Conservation (phyloP, 208 protist species). For the Kentomonas sorsogonicus region DNA sequence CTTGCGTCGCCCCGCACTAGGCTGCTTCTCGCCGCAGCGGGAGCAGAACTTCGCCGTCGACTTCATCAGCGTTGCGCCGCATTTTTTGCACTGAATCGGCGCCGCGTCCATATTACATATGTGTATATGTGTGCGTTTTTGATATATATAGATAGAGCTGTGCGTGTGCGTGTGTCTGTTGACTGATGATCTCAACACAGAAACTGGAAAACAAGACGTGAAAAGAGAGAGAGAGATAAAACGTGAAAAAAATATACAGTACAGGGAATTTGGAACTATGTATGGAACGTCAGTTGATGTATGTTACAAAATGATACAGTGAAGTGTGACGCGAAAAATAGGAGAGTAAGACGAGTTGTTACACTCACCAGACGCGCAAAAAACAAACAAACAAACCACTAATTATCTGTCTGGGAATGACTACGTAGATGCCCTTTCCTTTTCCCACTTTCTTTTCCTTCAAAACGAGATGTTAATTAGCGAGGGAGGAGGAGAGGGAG, state of each 20-base stretch:
- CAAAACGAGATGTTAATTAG: background rate
- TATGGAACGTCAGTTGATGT: too few relatives aligned
- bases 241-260: background rate
- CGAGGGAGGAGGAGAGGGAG: background rate
- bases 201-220: background rate
- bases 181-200: too few relatives aligned
- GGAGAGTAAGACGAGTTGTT: too few relatives aligned
- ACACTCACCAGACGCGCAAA: background rate
- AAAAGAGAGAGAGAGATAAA: background rate
- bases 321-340: too few relatives aligned
- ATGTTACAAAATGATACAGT: too few relatives aligned
- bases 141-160: slow-evolving; percentile 6
- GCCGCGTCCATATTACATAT: too few relatives aligned
- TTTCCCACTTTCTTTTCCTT: background rate
- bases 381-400: background rate
- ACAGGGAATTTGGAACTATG: too few relatives aligned
- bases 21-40: slow-evolving; percentile 68
- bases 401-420: background rate
- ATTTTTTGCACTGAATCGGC: slow-evolving; percentile 60
- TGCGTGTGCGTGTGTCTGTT: background rate
- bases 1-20: too few relatives aligned
- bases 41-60: slow-evolving; percentile 75
- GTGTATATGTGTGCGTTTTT: too few relatives aligned
- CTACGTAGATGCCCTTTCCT: too few relatives aligned
- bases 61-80: slow-evolving; percentile 63